Percentiles rank a stretch among this genome's conserved stretches.
Evolutionary conservation across 1,284 basidiomycete species (phyloP).

Genomic region (Sanguinoderma infundibulare): DNA sequence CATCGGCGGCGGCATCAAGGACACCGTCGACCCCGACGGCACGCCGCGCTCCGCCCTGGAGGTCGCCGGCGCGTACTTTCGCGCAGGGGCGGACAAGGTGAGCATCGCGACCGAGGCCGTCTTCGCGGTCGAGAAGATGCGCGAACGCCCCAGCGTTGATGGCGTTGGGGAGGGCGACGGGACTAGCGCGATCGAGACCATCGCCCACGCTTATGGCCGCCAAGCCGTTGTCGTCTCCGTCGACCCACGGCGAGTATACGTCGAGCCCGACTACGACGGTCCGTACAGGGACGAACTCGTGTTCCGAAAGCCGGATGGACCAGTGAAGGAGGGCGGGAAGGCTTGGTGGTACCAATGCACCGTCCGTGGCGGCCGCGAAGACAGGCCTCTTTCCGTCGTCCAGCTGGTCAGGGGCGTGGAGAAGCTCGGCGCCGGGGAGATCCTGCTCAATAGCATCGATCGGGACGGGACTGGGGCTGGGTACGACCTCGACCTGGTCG

Average conservation of each 20-base stretch:
- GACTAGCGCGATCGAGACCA: slow-evolving; percentile 93
- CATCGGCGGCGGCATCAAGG: slow-evolving; percentile 98
- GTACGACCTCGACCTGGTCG: slow-evolving; percentile 89
- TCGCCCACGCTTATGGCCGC: slow-evolving; percentile 89
- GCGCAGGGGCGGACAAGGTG: slow-evolving; percentile 97
- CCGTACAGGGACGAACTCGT: slow-evolving; percentile 74
- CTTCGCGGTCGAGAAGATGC: slow-evolving; percentile 87
- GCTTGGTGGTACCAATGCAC: slow-evolving; percentile 99
- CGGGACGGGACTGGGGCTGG: slow-evolving; percentile 93
- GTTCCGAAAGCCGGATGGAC: slow-evolving; percentile 51
- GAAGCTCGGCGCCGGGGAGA: slow-evolving; percentile 91
- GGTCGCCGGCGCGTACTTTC: slow-evolving; percentile 96
- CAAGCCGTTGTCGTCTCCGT: slow-evolving; percentile 99
- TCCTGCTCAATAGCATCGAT: slow-evolving; percentile 97
- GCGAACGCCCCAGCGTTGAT: slow-evolving; percentile 45
- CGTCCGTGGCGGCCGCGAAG: slow-evolving; percentile 90
- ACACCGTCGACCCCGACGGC: slow-evolving; percentile 95
- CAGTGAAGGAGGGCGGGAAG: slow-evolving; percentile 67
- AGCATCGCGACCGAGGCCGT: slow-evolving; percentile 97
- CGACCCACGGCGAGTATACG: slow-evolving; percentile 91
- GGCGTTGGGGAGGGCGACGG: slow-evolving; percentile 54
- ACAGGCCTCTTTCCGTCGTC: slow-evolving; percentile 89
- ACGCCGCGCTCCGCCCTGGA: slow-evolving; percentile 87
- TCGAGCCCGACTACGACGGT: slow-evolving; percentile 73
- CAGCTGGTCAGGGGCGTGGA: slow-evolving; percentile 92